These are phyloP conservation scores for Pleomassaria siparia DNA, from an alignment of 2,329 filamentous ascomycete genomes.

Conservation along the genomic window DNA sequence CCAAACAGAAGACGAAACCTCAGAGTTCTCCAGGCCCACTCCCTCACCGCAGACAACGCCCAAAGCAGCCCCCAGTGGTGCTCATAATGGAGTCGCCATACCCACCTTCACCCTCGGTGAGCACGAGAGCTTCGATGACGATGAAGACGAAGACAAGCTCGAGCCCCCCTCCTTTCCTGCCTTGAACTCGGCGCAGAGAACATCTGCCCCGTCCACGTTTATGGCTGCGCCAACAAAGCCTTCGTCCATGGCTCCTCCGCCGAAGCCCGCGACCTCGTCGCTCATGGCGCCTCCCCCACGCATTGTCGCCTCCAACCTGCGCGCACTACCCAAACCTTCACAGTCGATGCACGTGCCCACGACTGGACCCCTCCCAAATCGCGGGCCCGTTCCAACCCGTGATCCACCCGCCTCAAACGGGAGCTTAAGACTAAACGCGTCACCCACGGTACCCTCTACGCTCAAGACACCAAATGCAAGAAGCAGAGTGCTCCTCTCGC, in stretches of 20 bases:
- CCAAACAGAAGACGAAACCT: conserved; percentile 7
- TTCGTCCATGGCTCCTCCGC: conserved; percentile 16
- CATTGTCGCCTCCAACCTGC: conserved; percentile 40
- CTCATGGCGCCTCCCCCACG: conserved; percentile 40
- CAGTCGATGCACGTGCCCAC: conserved; percentile 44
- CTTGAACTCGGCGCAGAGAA: conserved; percentile 49
- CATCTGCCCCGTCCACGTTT: conserved; percentile 27
- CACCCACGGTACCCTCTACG: conserved; percentile 26
- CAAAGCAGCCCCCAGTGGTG: conserved; percentile 24
- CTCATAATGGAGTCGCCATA: conserved; percentile 21
- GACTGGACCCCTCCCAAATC: conserved; percentile 53
- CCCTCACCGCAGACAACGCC: conserved; percentile 36
- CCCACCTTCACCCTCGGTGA: conserved; percentile 42
- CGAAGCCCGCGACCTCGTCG: conserved; percentile 14
- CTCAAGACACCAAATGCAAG: conserved; percentile 46
- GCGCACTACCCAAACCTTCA: conserved; percentile 31
- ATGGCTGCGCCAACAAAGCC: conserved; percentile 17
- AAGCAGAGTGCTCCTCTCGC: conserved; percentile 76
- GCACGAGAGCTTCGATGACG: conserved; percentile 33
- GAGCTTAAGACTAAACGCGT: conserved; percentile 37
- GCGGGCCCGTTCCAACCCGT: conserved; percentile 45
- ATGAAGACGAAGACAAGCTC: conserved; percentile 38
- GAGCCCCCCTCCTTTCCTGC: conserved; percentile 49
- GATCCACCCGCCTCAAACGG: conserved; percentile 46
- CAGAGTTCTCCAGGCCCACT: background rate